Evolutionary conservation across 768 basidiomycete species (phyloP).

Genomic region (Omphalotus guepiniiformis): DNA sequence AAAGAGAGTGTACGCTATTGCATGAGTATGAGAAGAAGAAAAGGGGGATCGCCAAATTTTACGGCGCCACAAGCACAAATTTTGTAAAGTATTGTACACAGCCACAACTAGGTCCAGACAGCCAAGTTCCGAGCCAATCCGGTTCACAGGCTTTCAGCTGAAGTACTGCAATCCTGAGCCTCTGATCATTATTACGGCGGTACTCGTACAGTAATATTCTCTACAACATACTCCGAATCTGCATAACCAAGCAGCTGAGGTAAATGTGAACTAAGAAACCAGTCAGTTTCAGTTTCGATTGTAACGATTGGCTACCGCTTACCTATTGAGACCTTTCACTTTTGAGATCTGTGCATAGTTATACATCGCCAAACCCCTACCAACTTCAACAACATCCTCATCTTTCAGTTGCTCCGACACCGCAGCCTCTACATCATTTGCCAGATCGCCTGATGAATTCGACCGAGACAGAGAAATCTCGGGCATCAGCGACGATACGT

Average conservation of each 20-base stretch:
- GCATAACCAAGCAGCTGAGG: slow-evolving; percentile 83
- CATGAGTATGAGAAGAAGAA: slow-evolving; percentile 1
- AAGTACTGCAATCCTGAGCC: too few relatives aligned
- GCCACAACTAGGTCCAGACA: slow-evolving; percentile 1
- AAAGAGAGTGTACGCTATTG: slow-evolving; percentile 7
- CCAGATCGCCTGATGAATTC: slow-evolving; percentile 25
- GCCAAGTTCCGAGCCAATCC: background rate
- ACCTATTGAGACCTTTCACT: slow-evolving; percentile 93
- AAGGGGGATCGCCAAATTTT: background rate
- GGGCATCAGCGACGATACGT: slow-evolving; percentile 38
- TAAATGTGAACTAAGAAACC: slow-evolving; percentile 63
- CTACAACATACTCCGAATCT: slow-evolving; percentile 96
- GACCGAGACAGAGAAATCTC: slow-evolving; percentile 40
- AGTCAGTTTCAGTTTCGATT: slow-evolving; percentile 13
- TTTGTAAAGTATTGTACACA: background rate
- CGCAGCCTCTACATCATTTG: slow-evolving; percentile 22
- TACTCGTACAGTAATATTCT: slow-evolving; percentile 81
- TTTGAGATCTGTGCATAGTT: slow-evolving; percentile 88
- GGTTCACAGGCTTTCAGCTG: background rate
- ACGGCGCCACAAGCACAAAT: background rate
- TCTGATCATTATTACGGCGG: slow-evolving; percentile 38
- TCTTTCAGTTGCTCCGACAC: slow-evolving; percentile 34
- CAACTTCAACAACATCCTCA: slow-evolving; percentile 81
- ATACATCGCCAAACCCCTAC: slow-evolving; percentile 92
- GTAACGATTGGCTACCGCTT: slow-evolving; percentile 17